Conservation (phyloP, 108 stramenopile genomes). For the Seminavis robusta region DNA sequence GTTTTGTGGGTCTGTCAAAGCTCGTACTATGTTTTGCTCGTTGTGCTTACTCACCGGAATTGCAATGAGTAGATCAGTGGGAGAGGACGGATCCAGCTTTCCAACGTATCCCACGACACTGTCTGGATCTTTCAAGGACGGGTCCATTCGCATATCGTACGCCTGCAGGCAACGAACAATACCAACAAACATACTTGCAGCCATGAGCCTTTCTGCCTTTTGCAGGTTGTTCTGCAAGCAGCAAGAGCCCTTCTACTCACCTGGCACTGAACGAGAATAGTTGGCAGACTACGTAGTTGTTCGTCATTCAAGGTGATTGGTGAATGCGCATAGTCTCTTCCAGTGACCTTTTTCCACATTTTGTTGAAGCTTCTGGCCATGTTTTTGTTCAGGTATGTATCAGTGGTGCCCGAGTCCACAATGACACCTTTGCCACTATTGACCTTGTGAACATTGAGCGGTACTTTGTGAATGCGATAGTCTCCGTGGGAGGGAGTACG, state of each 20-base stretch:
- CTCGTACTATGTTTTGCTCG: too few species aligned
- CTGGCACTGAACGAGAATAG: conserved; percentile 69
- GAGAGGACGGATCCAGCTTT: conserved; percentile 46
- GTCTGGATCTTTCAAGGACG: conserved; percentile 21
- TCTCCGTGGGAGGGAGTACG: conserved; percentile 22
- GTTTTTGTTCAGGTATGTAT: conserved; percentile 75
- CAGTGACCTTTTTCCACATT: conserved; percentile 70
- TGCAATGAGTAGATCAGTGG: conserved; percentile 68
- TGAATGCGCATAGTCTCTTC: conserved; percentile 61
- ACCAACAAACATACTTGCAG: too few species aligned
- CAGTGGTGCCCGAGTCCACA: conserved; percentile 93
- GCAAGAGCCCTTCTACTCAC: too few species aligned
- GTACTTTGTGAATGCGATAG: conserved; percentile 19
- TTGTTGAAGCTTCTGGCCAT: conserved; percentile 57
- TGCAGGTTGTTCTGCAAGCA: too few species aligned
- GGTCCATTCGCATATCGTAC: not conserved
- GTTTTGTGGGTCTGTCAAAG: too few species aligned
- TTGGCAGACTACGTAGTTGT: conserved; percentile 64
- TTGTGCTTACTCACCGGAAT: too few species aligned
- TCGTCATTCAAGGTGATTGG: conserved; percentile 43
- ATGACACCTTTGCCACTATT: conserved; percentile 88
- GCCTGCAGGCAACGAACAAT: conserved; percentile 1
- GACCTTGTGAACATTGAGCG: conserved; percentile 32
- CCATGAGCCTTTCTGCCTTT: too few species aligned
- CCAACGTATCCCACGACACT: conserved; percentile 65